phyloP scores from a whole-genome alignment of 78 protist species.

The Dictyostelium discoideum region DNA sequence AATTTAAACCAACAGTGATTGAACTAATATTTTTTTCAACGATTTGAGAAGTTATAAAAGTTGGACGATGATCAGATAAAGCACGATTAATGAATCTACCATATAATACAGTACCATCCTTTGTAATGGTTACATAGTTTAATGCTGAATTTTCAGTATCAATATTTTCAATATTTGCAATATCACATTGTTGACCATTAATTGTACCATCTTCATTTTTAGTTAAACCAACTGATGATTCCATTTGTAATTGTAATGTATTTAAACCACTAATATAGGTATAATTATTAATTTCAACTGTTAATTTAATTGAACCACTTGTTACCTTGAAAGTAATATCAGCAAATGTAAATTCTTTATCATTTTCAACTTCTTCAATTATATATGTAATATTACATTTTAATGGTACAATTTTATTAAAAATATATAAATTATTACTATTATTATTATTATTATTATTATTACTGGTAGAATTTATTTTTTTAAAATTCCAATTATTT shows the following conservation, averaged over 20 bases:
- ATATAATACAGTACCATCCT: conserved; percentile 22
- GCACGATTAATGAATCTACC: conserved; percentile 40
- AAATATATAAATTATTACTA: neutral
- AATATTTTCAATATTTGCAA: neutral
- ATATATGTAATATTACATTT: neutral
- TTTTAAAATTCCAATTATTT: neutral
- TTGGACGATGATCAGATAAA: conserved; percentile 22
- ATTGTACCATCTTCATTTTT: neutral
- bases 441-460: neutral
- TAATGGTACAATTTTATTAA: neutral
- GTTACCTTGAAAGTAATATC: neutral
- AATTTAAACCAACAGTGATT: neutral
- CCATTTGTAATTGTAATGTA: conserved; percentile 2
- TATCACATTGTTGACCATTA: neutral
- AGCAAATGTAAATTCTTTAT: conserved; percentile 28
- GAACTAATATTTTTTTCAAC: neutral
- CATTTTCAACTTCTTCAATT: neutral
- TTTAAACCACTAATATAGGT: neutral
- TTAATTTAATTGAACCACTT: neutral
- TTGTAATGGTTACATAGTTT: conserved; percentile 24
- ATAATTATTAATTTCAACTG: conserved; percentile 4
- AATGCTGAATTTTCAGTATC: conserved; percentile 5
- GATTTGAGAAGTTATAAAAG: neutral
- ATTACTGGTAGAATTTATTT: neutral
- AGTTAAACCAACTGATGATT: neutral